Evolutionary conservation across 495 filamentous ascomycete species (phyloP).

Genomic region (Mytilinidion resinicola): DNA sequence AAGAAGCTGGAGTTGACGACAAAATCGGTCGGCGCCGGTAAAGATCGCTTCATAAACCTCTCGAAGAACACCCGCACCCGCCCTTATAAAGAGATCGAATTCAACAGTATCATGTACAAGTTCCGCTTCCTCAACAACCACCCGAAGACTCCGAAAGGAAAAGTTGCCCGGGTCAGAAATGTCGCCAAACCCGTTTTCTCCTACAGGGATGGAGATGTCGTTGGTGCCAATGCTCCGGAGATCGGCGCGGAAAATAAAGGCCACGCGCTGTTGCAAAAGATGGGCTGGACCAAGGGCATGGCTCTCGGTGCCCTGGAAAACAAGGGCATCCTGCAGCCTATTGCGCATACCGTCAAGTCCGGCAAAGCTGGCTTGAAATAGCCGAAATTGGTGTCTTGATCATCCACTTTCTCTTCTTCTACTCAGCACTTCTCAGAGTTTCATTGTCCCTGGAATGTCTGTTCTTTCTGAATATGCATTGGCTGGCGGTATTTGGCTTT

Average conservation of each 20-base stretch:
- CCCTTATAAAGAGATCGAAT: slow-evolving; percentile 40
- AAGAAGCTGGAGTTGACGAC: slow-evolving; percentile 68
- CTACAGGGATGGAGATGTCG: slow-evolving; percentile 82
- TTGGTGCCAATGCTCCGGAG: slow-evolving; percentile 78
- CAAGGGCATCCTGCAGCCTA: slow-evolving; percentile 80
- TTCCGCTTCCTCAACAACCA: slow-evolving; percentile 39
- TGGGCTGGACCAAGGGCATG: slow-evolving; percentile 91
- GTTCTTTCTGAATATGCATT: too few species aligned
- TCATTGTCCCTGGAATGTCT: too few species aligned
- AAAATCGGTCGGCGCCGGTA: slow-evolving; percentile 69
- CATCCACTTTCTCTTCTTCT: too few species aligned
- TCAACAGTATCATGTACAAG: slow-evolving; percentile 24
- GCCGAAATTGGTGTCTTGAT: neutral
- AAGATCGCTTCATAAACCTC: slow-evolving; percentile 68
- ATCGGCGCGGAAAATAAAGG: slow-evolving; percentile 79
- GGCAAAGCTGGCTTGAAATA: slow-evolving; percentile 64
- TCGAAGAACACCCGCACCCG: slow-evolving; percentile 63
- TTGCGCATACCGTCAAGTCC: slow-evolving; percentile 82
- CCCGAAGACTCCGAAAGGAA: neutral
- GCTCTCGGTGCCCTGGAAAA: slow-evolving; percentile 77
- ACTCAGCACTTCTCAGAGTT: too few species aligned
- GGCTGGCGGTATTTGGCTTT: too few species aligned
- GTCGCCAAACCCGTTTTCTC: slow-evolving; percentile 27
- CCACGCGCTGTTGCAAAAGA: slow-evolving; percentile 86
- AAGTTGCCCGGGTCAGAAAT: neutral